A percentile compares a stretch with the other conserved stretches of the same genome.
Evolutionary conservation across 805 yeast species (phyloP).

Genomic region (Brettanomyces custersianus): DNA sequence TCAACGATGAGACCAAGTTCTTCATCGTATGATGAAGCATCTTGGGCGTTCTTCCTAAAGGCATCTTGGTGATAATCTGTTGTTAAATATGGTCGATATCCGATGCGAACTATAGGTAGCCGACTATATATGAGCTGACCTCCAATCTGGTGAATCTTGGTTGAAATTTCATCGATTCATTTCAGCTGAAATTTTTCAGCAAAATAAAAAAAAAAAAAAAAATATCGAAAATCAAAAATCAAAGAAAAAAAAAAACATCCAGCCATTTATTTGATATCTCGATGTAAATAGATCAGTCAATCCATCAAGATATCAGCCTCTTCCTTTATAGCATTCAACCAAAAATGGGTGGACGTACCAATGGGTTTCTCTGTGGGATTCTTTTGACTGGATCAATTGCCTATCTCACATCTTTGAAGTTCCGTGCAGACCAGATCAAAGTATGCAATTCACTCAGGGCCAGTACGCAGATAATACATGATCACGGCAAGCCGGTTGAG

Average conservation of each 20-base stretch:
- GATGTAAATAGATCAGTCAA: no score
- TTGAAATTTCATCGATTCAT: not conserved
- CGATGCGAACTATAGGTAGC: no score
- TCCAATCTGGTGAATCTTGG: no score
- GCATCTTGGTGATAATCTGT: constrained; percentile 15
- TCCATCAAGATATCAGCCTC: not conserved
- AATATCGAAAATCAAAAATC: not conserved
- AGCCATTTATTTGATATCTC: no score
- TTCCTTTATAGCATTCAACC: not conserved
- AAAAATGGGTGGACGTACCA: constrained; percentile 35
- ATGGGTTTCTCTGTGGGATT: constrained; percentile 53
- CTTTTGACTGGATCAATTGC: constrained; percentile 54
- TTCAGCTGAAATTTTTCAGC: not conserved
- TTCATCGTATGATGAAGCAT: constrained; percentile 50
- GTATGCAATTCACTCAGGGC: constrained; percentile 39
- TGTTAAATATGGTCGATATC: no score
- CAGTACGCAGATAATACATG: constrained; percentile 41
- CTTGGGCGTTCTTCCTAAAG: constrained; percentile 35
- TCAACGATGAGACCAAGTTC: constrained; percentile 56
- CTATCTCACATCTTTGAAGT: constrained; percentile 50
- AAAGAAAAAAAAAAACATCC: not conserved
- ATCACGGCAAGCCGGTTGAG: constrained; percentile 41
- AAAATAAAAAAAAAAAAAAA: constrained; percentile 1
- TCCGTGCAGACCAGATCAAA: constrained; percentile 36
- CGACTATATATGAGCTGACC: no score